Conservation (phyloP, 164 flowering plant species). For the Berberis thunbergii region DNA sequence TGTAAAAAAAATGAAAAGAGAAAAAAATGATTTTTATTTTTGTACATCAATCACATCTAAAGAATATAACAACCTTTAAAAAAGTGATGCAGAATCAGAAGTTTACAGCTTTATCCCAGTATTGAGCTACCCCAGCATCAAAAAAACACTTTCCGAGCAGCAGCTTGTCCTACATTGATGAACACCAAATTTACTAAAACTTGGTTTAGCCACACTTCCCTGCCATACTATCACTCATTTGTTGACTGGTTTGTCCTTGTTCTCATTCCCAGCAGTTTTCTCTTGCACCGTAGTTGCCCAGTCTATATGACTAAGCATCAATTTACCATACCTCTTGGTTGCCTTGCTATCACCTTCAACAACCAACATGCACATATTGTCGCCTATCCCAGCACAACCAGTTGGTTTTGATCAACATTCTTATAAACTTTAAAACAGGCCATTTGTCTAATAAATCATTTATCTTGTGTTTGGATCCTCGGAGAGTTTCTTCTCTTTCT, state of each 20-base stretch:
- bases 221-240: slow-evolving; percentile 86
- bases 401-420: slow-evolving; percentile 78
- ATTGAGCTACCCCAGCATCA: slow-evolving; percentile 91
- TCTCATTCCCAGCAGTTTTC: slow-evolving; percentile 33
- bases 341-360: slow-evolving; percentile 93
- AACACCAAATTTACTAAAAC: slow-evolving; percentile 56
- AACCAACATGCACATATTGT: slow-evolving; percentile 63
- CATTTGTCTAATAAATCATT: slow-evolving; percentile 70
- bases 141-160: slow-evolving; percentile 62
- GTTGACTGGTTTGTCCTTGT: slow-evolving; percentile 47
- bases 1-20: too few relatives aligned
- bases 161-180: slow-evolving; percentile 84
- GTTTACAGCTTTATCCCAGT: slow-evolving; percentile 81
- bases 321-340: slow-evolving; percentile 79
- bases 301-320: slow-evolving; percentile 83
- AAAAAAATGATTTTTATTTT: too few relatives aligned
- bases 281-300: slow-evolving; percentile 59
- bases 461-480: slow-evolving; percentile 68
- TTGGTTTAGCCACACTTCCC: slow-evolving; percentile 71
- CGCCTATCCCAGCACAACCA: slow-evolving; percentile 80
- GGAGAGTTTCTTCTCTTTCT: slow-evolving; percentile 92
- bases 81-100: slow-evolving; percentile 8
- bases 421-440: slow-evolving; percentile 87
- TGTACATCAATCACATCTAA: too few relatives aligned
- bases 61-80: too few relatives aligned